These are phyloP conservation scores for Bathelium albidoporum DNA, from an alignment of 495 filamentous ascomycete species.

Conservation along the genomic window DNA sequence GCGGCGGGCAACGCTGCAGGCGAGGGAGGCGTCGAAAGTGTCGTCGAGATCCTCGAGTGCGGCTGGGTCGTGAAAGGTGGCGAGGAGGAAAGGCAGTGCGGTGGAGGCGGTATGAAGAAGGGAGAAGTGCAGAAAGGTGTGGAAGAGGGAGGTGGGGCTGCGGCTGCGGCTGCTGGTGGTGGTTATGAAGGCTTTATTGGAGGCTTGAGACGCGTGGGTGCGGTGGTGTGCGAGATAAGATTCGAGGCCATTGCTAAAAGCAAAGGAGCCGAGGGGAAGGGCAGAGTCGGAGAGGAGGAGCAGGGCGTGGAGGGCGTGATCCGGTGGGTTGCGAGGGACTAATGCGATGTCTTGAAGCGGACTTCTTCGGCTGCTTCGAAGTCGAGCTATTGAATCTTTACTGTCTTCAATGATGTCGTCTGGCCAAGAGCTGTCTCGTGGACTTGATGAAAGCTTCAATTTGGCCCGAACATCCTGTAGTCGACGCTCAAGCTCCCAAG, in stretches of 20 bases:
- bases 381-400: not conserved
- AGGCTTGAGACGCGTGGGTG: slow-evolving; percentile 22
- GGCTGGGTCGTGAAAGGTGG: slow-evolving; percentile 55
- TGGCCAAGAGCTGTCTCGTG: not conserved
- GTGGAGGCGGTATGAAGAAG: slow-evolving; percentile 67
- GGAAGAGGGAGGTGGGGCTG: slow-evolving; percentile 52
- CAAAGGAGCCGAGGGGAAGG: slow-evolving; percentile 90
- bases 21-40: slow-evolving; percentile 70
- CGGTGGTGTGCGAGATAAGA: slow-evolving; percentile 80
- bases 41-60: slow-evolving; percentile 60
- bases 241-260: slow-evolving; percentile 88
- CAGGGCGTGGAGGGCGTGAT: slow-evolving; percentile 53
- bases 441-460: not conserved
- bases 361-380: not conserved
- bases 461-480: not conserved
- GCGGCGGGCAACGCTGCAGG: slow-evolving; percentile 78
- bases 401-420: not conserved
- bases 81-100: slow-evolving; percentile 74
- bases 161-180: slow-evolving; percentile 24
- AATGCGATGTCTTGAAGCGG: not conserved
- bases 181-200: slow-evolving; percentile 8
- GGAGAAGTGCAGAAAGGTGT: slow-evolving; percentile 68
- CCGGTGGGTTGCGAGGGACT: not conserved
- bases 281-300: slow-evolving; percentile 92
- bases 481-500: not conserved